Base-by-base conservation (phyloP, 805 yeast species). In the Starmera caribaea region DNA sequence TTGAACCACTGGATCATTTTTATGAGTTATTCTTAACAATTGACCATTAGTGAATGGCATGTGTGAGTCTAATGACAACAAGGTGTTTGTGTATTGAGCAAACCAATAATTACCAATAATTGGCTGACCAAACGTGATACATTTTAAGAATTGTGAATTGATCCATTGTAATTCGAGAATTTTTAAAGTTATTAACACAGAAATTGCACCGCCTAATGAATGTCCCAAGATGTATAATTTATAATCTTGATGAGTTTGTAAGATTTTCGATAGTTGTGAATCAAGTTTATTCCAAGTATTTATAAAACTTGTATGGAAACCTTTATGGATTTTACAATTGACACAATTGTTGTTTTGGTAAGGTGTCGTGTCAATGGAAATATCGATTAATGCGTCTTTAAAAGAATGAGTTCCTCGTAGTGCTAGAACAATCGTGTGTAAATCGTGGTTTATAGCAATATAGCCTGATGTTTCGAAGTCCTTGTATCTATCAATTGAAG, bases 81-180 rank as follows among this genome's bases (percentile, higher is more conserved):
- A 35, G 1, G 35, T 5, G 14, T 54, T 41, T 8, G 40, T 41
- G 34, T 44, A 49, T 3, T 41, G 36, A 5, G 41, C 33, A 32
- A 54, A 53, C 2, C 21, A 27, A 2, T 28, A 14, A 34, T 54
- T 53, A 0, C 59, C 57, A 14, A 53, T 38, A 50, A 47, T 51
- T 12, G 57, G 57, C 17, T 54, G 57, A 3, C 59, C 57, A 56
- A 54, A 51, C 0, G 57, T 50, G 3, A 50, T 30, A 28, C 46
- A 41, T 5, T 16, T 2, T 0, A 44, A 16, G 24, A 21, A 7
- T 21, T 21, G 24, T 6, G 26, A 10, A 2, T 33, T 29, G 1
- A 7, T 31, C 14, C 28, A 15, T 4, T 16, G 2, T 12, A 28
- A 9, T 33, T 38, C 32, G 2, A 16, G 5, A 4, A 39, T 26